Conservation (phyloP, 768 basidiomycete genomes). For the Trametes coccinea region DNA sequence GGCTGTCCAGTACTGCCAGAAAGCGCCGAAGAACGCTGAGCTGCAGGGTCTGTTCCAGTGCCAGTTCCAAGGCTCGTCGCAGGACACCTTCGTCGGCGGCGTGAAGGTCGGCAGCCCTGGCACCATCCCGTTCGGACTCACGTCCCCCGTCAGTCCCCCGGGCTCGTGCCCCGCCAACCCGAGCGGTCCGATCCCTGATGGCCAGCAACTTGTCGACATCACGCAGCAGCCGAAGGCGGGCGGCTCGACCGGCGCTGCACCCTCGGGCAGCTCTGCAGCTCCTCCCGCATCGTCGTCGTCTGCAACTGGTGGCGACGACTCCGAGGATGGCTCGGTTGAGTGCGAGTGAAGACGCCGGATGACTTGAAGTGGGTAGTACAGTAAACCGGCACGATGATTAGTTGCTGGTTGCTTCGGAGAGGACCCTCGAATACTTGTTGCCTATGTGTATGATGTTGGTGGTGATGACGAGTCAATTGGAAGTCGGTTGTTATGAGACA, state of each 20-base stretch:
- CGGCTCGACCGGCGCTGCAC: not conserved
- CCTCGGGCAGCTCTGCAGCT: not conserved
- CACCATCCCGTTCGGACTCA: constrained; percentile 54
- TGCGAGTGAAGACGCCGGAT: not conserved
- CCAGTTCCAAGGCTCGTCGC: constrained; percentile 51
- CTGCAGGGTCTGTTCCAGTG: constrained; percentile 59
- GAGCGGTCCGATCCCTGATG: constrained; percentile 49
- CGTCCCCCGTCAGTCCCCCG: constrained; percentile 41
- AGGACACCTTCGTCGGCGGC: constrained; percentile 46
- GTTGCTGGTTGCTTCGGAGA: not conserved
- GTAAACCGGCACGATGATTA: not conserved
- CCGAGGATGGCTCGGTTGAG: not conserved
- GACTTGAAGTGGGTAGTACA: not conserved
- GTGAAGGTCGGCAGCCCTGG: constrained; percentile 43
- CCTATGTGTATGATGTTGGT: not conserved
- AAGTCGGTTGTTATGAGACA: constrained; percentile 1
- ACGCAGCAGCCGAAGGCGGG: constrained; percentile 7
- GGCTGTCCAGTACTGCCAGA: constrained; percentile 53
- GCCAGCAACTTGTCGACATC: constrained; percentile 38
- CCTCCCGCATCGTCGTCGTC: not conserved
- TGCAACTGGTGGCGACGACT: not conserved
- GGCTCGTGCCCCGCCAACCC: constrained; percentile 56
- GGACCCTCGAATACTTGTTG: not conserved
- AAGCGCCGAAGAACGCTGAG: constrained; percentile 49
- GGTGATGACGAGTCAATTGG: constrained; percentile 1